A percentile compares a stretch with the other conserved stretches of the same genome.
Conservation (phyloP, 371 early-diverging fungal genomes). For the Coemansia sp. region DNA sequence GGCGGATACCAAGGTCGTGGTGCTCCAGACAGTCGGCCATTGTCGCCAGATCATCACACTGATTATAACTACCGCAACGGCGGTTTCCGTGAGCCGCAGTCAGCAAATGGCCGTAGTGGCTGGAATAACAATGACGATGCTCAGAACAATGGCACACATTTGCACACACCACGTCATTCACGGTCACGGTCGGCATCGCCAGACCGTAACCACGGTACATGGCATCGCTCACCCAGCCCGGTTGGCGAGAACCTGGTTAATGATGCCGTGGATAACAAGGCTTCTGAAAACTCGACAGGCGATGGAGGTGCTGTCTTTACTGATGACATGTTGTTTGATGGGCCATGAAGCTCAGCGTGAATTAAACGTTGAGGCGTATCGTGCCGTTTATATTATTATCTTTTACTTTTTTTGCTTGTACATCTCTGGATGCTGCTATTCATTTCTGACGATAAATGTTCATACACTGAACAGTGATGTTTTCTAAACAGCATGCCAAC, state of each 20-base stretch:
- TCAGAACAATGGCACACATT: not conserved
- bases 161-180: slow-evolving; percentile 3
- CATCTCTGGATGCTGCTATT: not conserved
- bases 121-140: not conserved
- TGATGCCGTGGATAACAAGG: not conserved
- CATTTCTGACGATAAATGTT: not conserved
- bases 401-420: not conserved
- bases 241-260: not conserved
- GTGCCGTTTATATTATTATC: not conserved
- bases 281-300: not conserved
- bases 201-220: not conserved
- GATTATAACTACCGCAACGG: not conserved
- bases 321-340: slow-evolving; percentile 8
- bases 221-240: slow-evolving; percentile 4
- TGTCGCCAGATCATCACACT: not conserved
- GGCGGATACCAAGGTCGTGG: not conserved
- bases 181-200: slow-evolving; percentile 2
- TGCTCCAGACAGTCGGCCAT: not conserved
- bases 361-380: not conserved
- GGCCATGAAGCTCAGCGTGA: not conserved
- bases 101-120: not conserved
- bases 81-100: not conserved
- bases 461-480: not conserved
- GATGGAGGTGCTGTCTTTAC: not conserved
- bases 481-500: not conserved